Percentiles rank a stretch among this genome's conserved stretches.
phyloP scores from a whole-genome alignment of 345 rosid species.

The Iberis pinnata region DNA sequence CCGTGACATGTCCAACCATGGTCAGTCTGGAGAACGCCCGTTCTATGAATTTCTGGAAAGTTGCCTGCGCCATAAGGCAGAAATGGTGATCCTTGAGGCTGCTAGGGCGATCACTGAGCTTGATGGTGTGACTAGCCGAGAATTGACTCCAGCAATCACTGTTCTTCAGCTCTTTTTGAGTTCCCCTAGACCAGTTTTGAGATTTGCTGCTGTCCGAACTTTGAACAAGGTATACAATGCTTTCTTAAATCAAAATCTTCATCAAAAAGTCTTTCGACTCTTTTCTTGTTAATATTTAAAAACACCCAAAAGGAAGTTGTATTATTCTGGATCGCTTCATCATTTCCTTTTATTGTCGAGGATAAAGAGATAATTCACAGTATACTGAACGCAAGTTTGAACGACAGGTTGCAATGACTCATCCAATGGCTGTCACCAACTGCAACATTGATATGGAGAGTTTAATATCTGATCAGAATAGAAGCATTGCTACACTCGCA shows the following conservation, averaged over 20 bases:
- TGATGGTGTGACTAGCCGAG: slow-evolving; percentile 83
- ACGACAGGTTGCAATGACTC: slow-evolving; percentile 94
- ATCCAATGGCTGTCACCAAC: slow-evolving; percentile 98
- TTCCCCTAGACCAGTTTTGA: slow-evolving; percentile 91
- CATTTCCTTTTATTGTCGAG: neutral
- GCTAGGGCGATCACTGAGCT: slow-evolving; percentile 98
- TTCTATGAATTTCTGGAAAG: slow-evolving; percentile 94
- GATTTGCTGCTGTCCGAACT: slow-evolving; percentile 98
- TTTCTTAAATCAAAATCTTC: slow-evolving; percentile 8
- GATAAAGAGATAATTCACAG: slow-evolving; percentile 5
- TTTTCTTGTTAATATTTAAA: neutral
- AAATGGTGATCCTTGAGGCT: slow-evolving; percentile 98
- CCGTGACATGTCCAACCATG: slow-evolving; percentile 61
- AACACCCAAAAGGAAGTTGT: neutral
- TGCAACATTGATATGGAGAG: slow-evolving; percentile 99
- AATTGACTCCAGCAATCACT: slow-evolving; percentile 94
- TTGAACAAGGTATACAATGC: slow-evolving; percentile 62
- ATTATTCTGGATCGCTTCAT: slow-evolving; percentile 7
- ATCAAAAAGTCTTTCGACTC: neutral
- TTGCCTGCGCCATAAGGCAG: slow-evolving; percentile 94
- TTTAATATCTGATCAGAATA: slow-evolving; percentile 90
- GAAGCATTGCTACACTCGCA: slow-evolving; percentile 99
- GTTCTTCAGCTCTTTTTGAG: slow-evolving; percentile 96
- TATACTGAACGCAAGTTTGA: slow-evolving; percentile 12
- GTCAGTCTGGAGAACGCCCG: slow-evolving; percentile 86